phyloP scores from a whole-genome alignment of 2,329 filamentous ascomycete genomes.

The Talaromyces sp. region DNA sequence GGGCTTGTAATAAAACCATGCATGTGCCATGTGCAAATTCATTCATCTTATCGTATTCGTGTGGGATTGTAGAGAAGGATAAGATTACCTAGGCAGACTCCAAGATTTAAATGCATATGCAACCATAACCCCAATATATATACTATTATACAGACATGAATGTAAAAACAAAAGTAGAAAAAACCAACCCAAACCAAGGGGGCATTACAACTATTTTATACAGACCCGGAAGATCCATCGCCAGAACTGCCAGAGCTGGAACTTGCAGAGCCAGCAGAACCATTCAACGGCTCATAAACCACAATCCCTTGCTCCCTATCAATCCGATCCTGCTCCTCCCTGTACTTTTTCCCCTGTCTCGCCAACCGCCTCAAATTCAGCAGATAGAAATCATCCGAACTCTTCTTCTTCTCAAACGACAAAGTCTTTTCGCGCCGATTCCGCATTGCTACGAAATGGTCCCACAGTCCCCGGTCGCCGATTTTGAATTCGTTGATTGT shows the following conservation, averaged over 20 bases:
- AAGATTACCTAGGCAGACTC: too few species aligned
- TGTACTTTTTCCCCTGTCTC: slow-evolving; percentile 58
- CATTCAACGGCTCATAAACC: slow-evolving; percentile 22
- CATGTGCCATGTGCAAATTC: neutral
- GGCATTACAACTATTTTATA: neutral
- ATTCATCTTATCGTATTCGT: neutral
- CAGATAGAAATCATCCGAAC: slow-evolving; percentile 45
- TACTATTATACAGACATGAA: slow-evolving; percentile 9
- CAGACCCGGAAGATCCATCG: neutral
- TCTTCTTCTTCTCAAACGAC: slow-evolving; percentile 36
- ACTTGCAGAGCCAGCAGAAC: neutral
- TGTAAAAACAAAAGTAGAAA: neutral
- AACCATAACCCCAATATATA: neutral
- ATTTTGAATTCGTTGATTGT: slow-evolving; percentile 62
- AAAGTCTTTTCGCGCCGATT: slow-evolving; percentile 54
- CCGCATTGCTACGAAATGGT: slow-evolving; percentile 59
- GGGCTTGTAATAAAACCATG: neutral
- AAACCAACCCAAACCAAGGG: neutral
- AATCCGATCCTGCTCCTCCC: slow-evolving; percentile 54
- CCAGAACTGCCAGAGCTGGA: neutral
- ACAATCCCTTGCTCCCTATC: slow-evolving; percentile 48
- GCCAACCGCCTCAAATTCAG: slow-evolving; percentile 46
- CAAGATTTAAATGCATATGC: neutral
- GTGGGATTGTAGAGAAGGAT: neutral
- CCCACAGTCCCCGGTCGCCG: slow-evolving; percentile 38